Evolutionary conservation across 2,329 filamentous ascomycete species (phyloP).

Genomic region (Xylaria sp.): DNA sequence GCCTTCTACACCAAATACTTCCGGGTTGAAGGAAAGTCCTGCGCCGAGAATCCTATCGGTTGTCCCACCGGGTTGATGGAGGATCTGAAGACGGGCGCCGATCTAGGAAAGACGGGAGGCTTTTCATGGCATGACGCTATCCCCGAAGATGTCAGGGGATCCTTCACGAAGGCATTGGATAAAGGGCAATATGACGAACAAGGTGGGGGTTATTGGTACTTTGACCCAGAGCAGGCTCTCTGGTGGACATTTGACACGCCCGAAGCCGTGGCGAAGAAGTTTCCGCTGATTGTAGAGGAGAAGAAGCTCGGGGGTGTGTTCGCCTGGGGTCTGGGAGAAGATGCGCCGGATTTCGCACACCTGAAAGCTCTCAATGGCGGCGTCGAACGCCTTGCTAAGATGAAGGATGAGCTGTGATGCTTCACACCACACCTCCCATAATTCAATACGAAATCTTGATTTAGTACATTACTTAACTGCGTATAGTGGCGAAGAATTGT

Average conservation of each 20-base stretch:
- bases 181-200: conserved; percentile 45
- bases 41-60: conserved; percentile 59
- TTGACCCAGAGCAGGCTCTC: conserved; percentile 43
- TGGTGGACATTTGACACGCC: conserved; percentile 51
- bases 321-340: conserved; percentile 50
- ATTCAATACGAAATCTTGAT: background rate
- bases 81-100: conserved; percentile 65
- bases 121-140: conserved; percentile 48
- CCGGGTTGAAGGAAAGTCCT: conserved; percentile 60
- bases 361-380: conserved; percentile 43
- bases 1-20: conserved; percentile 78
- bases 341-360: conserved; percentile 46
- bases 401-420: conserved; percentile 44
- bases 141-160: conserved; percentile 43
- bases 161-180: conserved; percentile 42
- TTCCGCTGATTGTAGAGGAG: conserved; percentile 43
- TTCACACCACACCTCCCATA: background rate
- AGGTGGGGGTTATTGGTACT: conserved; percentile 48
- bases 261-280: conserved; percentile 44
- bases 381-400: conserved; percentile 32
- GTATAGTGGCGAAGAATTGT: background rate
- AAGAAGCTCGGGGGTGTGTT: conserved; percentile 48
- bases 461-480: background rate
- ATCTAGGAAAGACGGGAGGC: conserved; percentile 59
- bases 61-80: conserved; percentile 70